Evolutionary conservation across 2,329 filamentous ascomycete genomes (phyloP).

Genomic region (Tolypocladium ovalisporum): DNA sequence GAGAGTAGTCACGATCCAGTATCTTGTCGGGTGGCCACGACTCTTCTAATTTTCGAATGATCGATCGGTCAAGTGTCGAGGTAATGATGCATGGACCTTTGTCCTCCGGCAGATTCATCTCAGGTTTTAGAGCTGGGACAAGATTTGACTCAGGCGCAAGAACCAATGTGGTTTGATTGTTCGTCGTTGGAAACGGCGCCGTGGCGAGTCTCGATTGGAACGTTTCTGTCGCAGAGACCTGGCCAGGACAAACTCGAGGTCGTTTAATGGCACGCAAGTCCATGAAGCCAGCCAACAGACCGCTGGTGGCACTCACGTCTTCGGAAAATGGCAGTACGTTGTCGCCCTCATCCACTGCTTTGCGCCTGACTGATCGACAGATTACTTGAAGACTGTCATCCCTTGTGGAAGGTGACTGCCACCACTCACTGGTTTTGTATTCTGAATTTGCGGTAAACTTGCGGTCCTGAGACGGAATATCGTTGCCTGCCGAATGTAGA

Average conservation of each 20-base stretch:
- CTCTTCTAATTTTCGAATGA: constrained; percentile 39
- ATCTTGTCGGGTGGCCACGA: constrained; percentile 38
- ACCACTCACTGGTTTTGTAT: background rate
- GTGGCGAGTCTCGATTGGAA: background rate
- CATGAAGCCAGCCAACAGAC: constrained; percentile 19
- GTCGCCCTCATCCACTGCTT: background rate
- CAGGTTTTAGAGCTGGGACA: constrained; percentile 7
- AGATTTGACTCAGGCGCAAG: background rate
- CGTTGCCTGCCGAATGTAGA: no score
- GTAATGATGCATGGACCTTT: constrained; percentile 38
- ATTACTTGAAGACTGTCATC: background rate
- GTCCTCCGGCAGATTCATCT: constrained; percentile 5
- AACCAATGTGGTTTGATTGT: background rate
- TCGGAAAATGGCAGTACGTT: constrained; percentile 6
- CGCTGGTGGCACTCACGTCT: constrained; percentile 13
- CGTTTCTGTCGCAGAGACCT: background rate
- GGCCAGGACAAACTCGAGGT: constrained; percentile 2
- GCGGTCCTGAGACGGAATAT: background rate
- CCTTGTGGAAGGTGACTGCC: background rate
- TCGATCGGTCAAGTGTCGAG: constrained; percentile 28
- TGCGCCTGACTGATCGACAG: background rate
- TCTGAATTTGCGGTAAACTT: background rate
- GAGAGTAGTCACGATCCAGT: constrained; percentile 49
- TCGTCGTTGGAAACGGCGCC: background rate
- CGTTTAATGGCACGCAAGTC: constrained; percentile 18